These are phyloP conservation scores for Bathelium albidoporum DNA, from an alignment of 495 filamentous ascomycete genomes.

Conservation along the genomic window DNA sequence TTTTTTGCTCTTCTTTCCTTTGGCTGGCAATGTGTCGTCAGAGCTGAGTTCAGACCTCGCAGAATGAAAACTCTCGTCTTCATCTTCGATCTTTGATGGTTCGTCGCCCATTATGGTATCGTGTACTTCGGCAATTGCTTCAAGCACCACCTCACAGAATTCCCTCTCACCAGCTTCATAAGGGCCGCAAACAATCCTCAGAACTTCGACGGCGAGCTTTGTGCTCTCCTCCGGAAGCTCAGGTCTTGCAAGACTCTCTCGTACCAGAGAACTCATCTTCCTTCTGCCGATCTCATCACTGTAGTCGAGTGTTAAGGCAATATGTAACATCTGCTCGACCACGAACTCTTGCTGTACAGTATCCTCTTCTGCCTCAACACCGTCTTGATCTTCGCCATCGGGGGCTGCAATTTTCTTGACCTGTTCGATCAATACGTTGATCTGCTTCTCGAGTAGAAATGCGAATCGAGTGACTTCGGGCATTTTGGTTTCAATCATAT, in stretches of 20 bases:
- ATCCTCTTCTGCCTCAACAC: slow-evolving; percentile 72
- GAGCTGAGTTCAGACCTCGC: slow-evolving; percentile 62
- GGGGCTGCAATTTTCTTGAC: slow-evolving; percentile 44
- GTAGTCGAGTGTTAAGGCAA: slow-evolving; percentile 84
- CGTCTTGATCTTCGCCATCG: slow-evolving; percentile 46
- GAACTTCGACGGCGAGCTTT: slow-evolving; percentile 71
- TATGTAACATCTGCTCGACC: slow-evolving; percentile 87
- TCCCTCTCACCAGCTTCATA: slow-evolving; percentile 75
- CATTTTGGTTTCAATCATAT: slow-evolving; percentile 81
- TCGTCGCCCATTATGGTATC: slow-evolving; percentile 61
- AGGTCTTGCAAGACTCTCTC: slow-evolving; percentile 73
- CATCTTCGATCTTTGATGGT: slow-evolving; percentile 40
- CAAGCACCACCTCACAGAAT: slow-evolving; percentile 84
- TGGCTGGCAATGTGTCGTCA: slow-evolving; percentile 40
- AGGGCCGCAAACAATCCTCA: slow-evolving; percentile 69
- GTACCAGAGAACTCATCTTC: slow-evolving; percentile 84
- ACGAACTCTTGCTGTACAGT: slow-evolving; percentile 83
- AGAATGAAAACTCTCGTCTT: slow-evolving; percentile 81
- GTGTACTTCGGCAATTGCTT: slow-evolving; percentile 91
- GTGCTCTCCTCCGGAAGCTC: slow-evolving; percentile 89
- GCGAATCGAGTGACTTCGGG: slow-evolving; percentile 87
- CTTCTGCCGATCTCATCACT: slow-evolving; percentile 87
- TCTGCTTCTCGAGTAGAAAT: slow-evolving; percentile 67
- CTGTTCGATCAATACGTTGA: slow-evolving; percentile 61
- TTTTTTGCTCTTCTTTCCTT: slow-evolving; percentile 38